Base-by-base conservation (phyloP, 305 asterid genomes). In the Euphrasia arctica region DNA sequence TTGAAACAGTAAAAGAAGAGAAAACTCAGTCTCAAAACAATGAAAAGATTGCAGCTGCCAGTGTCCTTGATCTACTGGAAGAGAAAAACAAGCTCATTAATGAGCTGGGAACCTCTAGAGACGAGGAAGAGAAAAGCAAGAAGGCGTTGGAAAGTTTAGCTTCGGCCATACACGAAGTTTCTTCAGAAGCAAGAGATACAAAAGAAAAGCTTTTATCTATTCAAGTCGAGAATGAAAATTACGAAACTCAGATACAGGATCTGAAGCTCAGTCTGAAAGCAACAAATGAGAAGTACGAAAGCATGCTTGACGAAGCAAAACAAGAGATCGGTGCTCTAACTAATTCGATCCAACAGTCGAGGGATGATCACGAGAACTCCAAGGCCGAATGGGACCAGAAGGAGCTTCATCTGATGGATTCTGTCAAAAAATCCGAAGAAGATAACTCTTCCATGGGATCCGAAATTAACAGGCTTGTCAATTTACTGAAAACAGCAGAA, bases 131-230 rank as follows among this genome's bases (percentile, higher is more conserved):
- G 80, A 88, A 86, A 74, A 84, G 82, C 82, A 93, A 90, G 81
- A 90, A 86, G 75, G 97, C 99, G n/a, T 77, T 93, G 70, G 99
- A 93, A 77, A 90, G 96, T 74, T 67, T 93, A 70, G 91, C 96
- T 55, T 83, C 99, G 2, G 99, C 97, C 43, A 75, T 93, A 42
- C 97, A 93, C 65, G 99, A 90, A 81, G 89, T 93, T 71, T 90
- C 95, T 54, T 68, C 89, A 2, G 97, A 93, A 83, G 92, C 95
- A 39, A 84, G 99, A 73, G 95, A 88, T 67, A 79, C 95, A 67
- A 93, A 85, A 72, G 97, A 93, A 71, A 83, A 87, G 75, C 78
- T 88, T n/a, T 66, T 86, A 77, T 84, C 86, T 15, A 29, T 71
- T 70, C 82, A 88, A 80, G 83, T 77, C 34, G 95, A 93, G 82